phyloP scores from a whole-genome alignment of 2,329 filamentous ascomycete species.

The Arthrocladium fulminans region DNA sequence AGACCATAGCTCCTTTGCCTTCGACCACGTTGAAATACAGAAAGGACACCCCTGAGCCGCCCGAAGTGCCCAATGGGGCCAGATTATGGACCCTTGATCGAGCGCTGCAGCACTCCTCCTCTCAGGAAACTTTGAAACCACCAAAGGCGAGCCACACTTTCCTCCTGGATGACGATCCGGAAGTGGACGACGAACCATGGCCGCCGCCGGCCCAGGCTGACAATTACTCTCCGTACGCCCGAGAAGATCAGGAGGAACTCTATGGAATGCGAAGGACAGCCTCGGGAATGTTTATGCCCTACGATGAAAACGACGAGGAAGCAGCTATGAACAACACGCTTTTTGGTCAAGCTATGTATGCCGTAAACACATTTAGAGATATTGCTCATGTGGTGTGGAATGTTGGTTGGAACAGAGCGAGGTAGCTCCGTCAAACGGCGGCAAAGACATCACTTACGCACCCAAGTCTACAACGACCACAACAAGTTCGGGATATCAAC shows the following conservation, averaged over 20 bases:
- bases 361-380: slow-evolving; percentile 56
- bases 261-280: slow-evolving; percentile 64
- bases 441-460: too few species aligned
- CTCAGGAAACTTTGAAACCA: slow-evolving; percentile 72
- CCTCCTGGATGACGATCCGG: slow-evolving; percentile 54
- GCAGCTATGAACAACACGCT: slow-evolving; percentile 52
- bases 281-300: slow-evolving; percentile 88
- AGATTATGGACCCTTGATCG: slow-evolving; percentile 35
- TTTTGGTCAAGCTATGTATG: slow-evolving; percentile 72
- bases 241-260: slow-evolving; percentile 46
- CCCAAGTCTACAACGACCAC: background rate
- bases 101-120: slow-evolving; percentile 61
- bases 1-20: slow-evolving; percentile 79
- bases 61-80: slow-evolving; percentile 25
- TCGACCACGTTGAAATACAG: slow-evolving; percentile 81
- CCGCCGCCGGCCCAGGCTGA: slow-evolving; percentile 27
- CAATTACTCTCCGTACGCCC: slow-evolving; percentile 16
- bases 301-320: slow-evolving; percentile 62
- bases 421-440: too few species aligned
- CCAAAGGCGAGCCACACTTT: slow-evolving; percentile 58
- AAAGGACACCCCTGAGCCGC: slow-evolving; percentile 61
- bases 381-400: slow-evolving; percentile 61
- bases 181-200: slow-evolving; percentile 40
- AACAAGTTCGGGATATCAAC: too few species aligned
- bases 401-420: slow-evolving; percentile 46